These are phyloP conservation scores for Tulasnella sp. DNA, from an alignment of 768 basidiomycete genomes.

Conservation along the genomic window DNA sequence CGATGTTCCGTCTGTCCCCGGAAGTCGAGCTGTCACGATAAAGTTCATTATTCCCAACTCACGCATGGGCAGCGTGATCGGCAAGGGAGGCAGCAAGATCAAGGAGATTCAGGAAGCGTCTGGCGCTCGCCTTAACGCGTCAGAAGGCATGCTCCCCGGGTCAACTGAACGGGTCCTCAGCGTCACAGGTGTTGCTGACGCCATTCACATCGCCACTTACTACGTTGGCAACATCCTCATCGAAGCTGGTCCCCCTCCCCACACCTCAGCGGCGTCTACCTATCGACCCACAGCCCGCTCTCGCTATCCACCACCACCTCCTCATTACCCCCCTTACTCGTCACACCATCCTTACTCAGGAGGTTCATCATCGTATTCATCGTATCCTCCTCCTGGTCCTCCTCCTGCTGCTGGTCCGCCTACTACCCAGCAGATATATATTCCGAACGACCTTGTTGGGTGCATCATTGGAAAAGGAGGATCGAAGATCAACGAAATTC, in stretches of 20 bases:
- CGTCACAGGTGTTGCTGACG: constrained; percentile 96
- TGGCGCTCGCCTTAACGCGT: constrained; percentile 91
- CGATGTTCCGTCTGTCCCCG: constrained; percentile 94
- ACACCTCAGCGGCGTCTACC: constrained; percentile 42
- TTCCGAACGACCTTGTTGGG: constrained; percentile 94
- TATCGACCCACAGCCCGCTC: constrained; percentile 47
- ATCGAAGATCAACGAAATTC: constrained; percentile 97
- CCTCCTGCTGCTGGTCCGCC: constrained; percentile 50
- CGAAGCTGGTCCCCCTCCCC: constrained; percentile 57
- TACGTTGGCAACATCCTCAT: constrained; percentile 98
- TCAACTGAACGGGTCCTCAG: constrained; percentile 99
- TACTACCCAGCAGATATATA: constrained; percentile 96
- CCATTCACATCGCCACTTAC: constrained; percentile 98
- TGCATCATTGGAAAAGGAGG: constrained; percentile 98
- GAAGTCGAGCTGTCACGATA: constrained; percentile 96
- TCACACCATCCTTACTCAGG: constrained; percentile 15
- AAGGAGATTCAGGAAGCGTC: constrained; percentile 99
- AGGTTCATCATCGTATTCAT: not conserved
- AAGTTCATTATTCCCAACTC: constrained; percentile 99
- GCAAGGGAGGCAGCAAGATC: constrained; percentile 95
- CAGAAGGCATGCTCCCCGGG: constrained; percentile 96
- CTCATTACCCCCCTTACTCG: constrained; percentile 22
- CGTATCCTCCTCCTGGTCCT: constrained; percentile 37
- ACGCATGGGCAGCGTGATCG: constrained; percentile 98
- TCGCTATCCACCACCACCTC: constrained; percentile 17